Evolutionary conservation across 2,329 filamentous ascomycete genomes (phyloP), one percentile per base, ranked within the genome.

Genomic region (Cordyceps militaris): DNA sequence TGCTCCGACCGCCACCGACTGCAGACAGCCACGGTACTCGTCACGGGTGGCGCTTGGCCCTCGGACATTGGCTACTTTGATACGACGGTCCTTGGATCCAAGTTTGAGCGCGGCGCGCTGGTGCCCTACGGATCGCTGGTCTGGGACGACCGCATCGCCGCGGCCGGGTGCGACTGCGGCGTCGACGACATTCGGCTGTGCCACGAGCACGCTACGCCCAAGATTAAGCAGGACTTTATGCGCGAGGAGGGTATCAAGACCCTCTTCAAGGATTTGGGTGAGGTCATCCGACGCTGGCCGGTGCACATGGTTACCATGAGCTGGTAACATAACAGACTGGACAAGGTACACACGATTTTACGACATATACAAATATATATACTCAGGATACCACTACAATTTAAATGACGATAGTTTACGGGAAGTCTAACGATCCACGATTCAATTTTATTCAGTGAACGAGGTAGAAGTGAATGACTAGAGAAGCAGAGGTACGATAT

Each of bases 61-160:
- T 54, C 51, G 13, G 40, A 46, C 28, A 46, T 54, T 46, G 51
- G 51, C 28, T 54, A 54, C 51, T 54, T 54, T 36, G 51, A 54
- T 40, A 54, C 51, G 11, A 54, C 51, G 11, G 51, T 54, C 24
- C 51, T 54, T 24, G 51, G 51, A 6, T 46, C 38, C 51, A 54
- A 54, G 40, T 55, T 55, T 38, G 52, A 46, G 42, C 52, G 42
- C 52, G 52, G 52, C 42, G 28, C 28, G 26, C 30, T 55, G 8
- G 38, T 43, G 21, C 52, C 52, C 2, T 55, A 55, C 30, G 42
- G 42, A 2, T 55, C 42, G 52, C 52, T 55, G 7, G 42, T 47
- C 42, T 55, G 52, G 42, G 42, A 55, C 21, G 42, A 55, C 51
- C 51, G 51, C 51, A 54, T 55, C 42, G 52, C 52, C 3, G 42